Evolutionary conservation across 768 basidiomycete genomes (phyloP).

Genomic region (Exsudoporus frostii): DNA sequence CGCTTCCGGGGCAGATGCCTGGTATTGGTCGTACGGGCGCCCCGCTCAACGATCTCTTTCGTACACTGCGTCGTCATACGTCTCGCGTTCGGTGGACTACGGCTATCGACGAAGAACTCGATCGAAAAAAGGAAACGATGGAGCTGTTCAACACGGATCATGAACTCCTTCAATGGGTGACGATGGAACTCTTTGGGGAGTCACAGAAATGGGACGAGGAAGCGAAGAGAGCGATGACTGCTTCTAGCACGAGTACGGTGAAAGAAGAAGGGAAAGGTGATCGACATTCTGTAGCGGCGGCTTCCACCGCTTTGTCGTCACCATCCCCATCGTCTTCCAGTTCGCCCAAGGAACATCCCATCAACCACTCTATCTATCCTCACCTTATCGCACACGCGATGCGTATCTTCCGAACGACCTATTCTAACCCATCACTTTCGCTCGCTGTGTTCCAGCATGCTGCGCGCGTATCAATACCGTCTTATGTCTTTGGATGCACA

Average conservation of each 20-base stretch:
- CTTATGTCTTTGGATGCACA: conserved; percentile 88
- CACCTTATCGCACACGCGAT: conserved; percentile 76
- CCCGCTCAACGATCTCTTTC: conserved; percentile 48
- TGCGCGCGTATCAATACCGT: conserved; percentile 66
- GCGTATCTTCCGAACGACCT: conserved; percentile 73
- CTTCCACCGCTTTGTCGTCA: neutral
- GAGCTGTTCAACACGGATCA: conserved; percentile 64
- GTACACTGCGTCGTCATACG: conserved; percentile 51
- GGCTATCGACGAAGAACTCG: conserved; percentile 53
- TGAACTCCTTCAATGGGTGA: conserved; percentile 72
- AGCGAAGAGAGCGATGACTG: conserved; percentile 38
- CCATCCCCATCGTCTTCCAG: neutral
- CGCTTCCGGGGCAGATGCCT: conserved; percentile 6
- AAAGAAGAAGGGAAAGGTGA: neutral
- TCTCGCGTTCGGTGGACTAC: conserved; percentile 50
- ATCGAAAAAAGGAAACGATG: conserved; percentile 72
- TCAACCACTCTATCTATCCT: conserved; percentile 69
- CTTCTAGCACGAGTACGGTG: conserved; percentile 4
- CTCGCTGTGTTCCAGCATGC: conserved; percentile 82
- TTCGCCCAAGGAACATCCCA: conserved; percentile 25
- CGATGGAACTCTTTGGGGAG: conserved; percentile 63
- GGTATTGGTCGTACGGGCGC: conserved; percentile 15
- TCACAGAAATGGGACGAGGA: conserved; percentile 48
- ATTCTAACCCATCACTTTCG: conserved; percentile 74
- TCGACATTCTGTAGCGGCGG: neutral